A percentile compares a stretch with the other conserved stretches of the same genome.
These are phyloP conservation scores for Arabidopsis arenosa DNA, from an alignment of 345 rosid species.

Conservation along the genomic window DNA sequence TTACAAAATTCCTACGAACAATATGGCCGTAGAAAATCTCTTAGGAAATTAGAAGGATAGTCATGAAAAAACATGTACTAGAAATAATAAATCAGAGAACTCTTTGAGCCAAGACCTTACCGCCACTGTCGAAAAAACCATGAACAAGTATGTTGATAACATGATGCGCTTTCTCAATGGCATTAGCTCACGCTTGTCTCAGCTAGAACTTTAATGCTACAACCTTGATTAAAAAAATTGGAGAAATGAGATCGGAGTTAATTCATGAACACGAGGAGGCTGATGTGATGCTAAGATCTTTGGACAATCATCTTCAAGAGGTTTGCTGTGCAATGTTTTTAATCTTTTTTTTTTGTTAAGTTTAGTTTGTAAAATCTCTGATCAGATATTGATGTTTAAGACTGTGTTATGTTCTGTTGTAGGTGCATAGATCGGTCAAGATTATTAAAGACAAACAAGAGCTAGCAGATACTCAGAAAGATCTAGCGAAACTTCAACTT, in stretches of 20 bases:
- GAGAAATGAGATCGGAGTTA: conserved; percentile 87
- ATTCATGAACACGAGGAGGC: conserved; percentile 72
- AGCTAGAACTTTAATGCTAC: conserved; percentile 86
- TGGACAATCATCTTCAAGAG: conserved; percentile 97
- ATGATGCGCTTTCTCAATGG: conserved; percentile 96
- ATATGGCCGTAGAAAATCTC: too few relatives aligned
- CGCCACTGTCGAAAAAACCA: conserved; percentile 67
- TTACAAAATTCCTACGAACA: too few relatives aligned
- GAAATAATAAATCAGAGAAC: conserved; percentile 55
- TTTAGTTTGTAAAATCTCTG: neutral
- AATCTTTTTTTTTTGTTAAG: neutral
- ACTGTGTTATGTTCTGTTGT: conserved; percentile 29
- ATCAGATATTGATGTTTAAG: neutral
- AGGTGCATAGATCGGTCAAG: conserved; percentile 99
- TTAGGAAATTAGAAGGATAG: too few relatives aligned
- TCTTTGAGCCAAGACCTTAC: conserved; percentile 66
- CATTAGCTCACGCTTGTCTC: conserved; percentile 92
- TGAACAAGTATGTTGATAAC: conserved; percentile 80
- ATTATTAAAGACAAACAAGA: conserved; percentile 98
- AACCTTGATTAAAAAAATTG: conserved; percentile 91
- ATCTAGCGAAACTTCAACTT: conserved; percentile 89
- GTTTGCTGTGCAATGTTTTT: conserved; percentile 45
- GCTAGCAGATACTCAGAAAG: conserved; percentile 92
- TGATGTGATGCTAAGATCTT: conserved; percentile 78
- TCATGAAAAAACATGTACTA: too few relatives aligned